phyloP scores from a whole-genome alignment of 805 yeast species.

The Metschnikowia koreensis region DNA sequence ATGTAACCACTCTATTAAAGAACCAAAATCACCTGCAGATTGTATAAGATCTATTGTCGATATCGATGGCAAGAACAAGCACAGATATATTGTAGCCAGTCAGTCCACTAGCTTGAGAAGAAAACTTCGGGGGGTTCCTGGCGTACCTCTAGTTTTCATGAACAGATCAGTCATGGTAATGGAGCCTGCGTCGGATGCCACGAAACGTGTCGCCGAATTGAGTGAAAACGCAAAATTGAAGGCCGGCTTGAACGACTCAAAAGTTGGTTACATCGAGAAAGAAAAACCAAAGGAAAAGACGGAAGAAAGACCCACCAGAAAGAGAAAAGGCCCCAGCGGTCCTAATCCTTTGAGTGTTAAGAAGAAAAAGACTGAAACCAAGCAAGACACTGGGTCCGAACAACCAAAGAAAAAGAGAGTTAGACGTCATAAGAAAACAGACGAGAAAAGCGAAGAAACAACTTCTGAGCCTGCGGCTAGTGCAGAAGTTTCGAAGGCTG shows the following conservation, averaged over 20 bases:
- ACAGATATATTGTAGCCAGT: constrained; percentile 84
- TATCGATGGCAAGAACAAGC: constrained; percentile 78
- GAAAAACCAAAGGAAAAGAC: constrained; percentile 18
- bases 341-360: constrained; percentile 92
- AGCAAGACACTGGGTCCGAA: background rate
- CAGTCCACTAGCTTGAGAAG: constrained; percentile 73
- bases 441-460: constrained; percentile 3
- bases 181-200: constrained; percentile 86
- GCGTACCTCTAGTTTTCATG: constrained; percentile 85
- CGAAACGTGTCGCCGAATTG: constrained; percentile 37
- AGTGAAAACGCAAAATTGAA: constrained; percentile 68
- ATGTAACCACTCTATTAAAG: constrained; percentile 76
- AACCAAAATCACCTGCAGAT: constrained; percentile 62
- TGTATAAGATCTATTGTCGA: constrained; percentile 72
- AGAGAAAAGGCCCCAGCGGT: constrained; percentile 68
- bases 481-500: background rate
- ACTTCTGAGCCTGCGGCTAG: background rate
- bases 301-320: constrained; percentile 33
- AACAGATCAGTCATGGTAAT: constrained; percentile 90
- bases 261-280: constrained; percentile 43
- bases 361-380: constrained; percentile 61
- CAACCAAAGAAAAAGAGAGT: constrained; percentile 16
- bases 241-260: constrained; percentile 72
- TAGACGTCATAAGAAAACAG: constrained; percentile 15
- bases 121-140: constrained; percentile 73